Evolutionary conservation across 2,329 filamentous ascomycete genomes (phyloP), one percentile per base, ranked within the genome.

Genomic region (Aurifilum marmelostoma): DNA sequence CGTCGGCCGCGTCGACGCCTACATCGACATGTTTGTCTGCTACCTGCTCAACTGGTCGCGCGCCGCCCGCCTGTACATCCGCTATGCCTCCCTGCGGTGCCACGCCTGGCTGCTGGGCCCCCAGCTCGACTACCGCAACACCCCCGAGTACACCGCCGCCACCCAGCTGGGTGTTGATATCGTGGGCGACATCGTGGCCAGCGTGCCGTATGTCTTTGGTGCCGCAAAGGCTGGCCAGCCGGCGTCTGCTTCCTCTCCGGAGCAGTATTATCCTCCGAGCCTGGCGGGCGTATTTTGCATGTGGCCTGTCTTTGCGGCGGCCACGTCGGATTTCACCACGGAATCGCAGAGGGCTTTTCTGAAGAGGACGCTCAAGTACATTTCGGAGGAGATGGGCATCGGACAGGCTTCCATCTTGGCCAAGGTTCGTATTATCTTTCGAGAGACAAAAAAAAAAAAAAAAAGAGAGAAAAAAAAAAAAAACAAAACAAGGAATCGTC

Each of bases 41-140:
- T 71, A 65, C 32, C 39, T 71, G 61, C 70, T 69, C 56, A 71
- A 71, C 68, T 69, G 67, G 70, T 56, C 70, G 37, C 70, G 70
- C 21, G 62, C 70, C 3, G 70, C 70, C 14, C 24, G 70, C 9
- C 56, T 71, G 5, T 71, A 71, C 65, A 65, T 67, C 8, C 70
- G 63, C 37, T 70, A 69, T 58, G 65, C 65, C 60, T 32, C 70
- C 21, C 63, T 66, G 58, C 70, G 70, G n/a, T 71, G 70, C 68
- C 50, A 54, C 8, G 70, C 67, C 18, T 69, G 67, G 70, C 67
- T 71, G 12, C 37, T 67, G 0, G 70, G 70, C 0, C 67, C 67
- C 4, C 61, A 70, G 65, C 6, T 18, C 12, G 70, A 71, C 63
- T 71, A 66, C 62, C 65, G 67, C 24, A 41, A 60, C 37, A 67